Base-by-base conservation (phyloP, 2,329 filamentous ascomycete genomes). In the Rutstroemia sp. region DNA sequence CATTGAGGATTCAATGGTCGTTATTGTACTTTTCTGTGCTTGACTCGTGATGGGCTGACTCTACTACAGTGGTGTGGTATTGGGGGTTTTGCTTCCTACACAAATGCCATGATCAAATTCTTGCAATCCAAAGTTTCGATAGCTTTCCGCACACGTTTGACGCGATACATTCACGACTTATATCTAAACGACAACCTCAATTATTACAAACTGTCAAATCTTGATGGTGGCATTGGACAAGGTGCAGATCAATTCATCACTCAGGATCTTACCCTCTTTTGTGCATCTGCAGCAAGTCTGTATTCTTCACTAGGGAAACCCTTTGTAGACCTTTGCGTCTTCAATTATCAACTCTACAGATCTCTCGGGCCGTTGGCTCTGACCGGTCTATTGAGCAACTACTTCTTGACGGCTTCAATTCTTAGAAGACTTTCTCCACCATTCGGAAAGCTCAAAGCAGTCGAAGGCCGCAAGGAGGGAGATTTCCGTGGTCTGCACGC, bases 21-120 rank as follows among this genome's bases (percentile, higher is more conserved):
- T 18, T 18, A 42, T 42, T 19, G 39, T 42, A 14, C 39, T 18
- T n/a, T 42, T 42, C 14, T 18, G 16, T 8, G 16, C 46, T 34
- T 39, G 21, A 34, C n/a, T 37, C 42, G 44, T 19, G 25, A 53
- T n/a, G 12, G 6, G 19, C 53, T 55, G 19, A 55, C 53, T 49
- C 14, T 55, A 52, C 8, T 54, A 50, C 52, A 83, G 78, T 99
- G 94, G 94, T 91, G 92, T 62, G 91, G 92, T 3, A 86, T 99
- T 38, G 94, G 94, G 44, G 90, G 88, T 2, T 85, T 97, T 61
- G 92, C 92, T 8, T 95, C 92, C 0, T 99, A 99, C 69, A 96
- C 92, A 51, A 99, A 99, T 71, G 91, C 92, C 54, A 96, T 95
- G 88, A 99, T 99, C 78, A 97, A 97, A 72, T 99, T 89, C 73